Conservation (phyloP, 2,329 filamentous ascomycete genomes). For the Trichoderma breve region DNA sequence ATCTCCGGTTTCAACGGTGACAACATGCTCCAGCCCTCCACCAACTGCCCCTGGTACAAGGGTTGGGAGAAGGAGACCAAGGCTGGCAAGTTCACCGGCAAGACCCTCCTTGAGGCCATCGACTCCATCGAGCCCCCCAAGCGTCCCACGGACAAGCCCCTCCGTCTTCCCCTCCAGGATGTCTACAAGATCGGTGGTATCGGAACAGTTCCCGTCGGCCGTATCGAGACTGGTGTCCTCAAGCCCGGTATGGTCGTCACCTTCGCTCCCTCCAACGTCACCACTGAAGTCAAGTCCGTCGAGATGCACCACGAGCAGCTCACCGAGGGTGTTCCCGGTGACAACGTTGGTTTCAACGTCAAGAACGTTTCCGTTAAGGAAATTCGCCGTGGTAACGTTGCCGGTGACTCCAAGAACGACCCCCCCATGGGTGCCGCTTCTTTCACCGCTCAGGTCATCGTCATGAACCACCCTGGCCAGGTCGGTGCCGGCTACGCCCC, state of each 20-base stretch:
- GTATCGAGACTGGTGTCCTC: constrained; percentile 99
- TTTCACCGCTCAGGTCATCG: constrained; percentile 99
- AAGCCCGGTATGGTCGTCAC: constrained; percentile 92
- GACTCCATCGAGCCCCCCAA: constrained; percentile 89
- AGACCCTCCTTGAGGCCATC: constrained; percentile 99
- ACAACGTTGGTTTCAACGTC: constrained; percentile 99
- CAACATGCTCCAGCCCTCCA: constrained; percentile 92
- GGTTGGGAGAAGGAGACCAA: constrained; percentile 96
- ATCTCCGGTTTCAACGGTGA: constrained; percentile 99
- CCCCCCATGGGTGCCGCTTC: constrained; percentile 83
- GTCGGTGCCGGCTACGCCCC: constrained; percentile 98
- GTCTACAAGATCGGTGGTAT: constrained; percentile 99
- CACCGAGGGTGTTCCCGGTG: constrained; percentile 87
- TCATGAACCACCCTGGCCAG: constrained; percentile 99
- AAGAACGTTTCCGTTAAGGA: constrained; percentile 99
- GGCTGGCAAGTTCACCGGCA: constrained; percentile 85
- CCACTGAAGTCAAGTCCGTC: constrained; percentile 99
- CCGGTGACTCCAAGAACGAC: constrained; percentile 99
- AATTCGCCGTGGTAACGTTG: constrained; percentile 99
- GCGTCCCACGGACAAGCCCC: constrained; percentile 97
- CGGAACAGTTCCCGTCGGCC: constrained; percentile 98
- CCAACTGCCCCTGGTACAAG: constrained; percentile 99
- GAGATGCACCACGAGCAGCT: constrained; percentile 99
- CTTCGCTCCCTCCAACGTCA: constrained; percentile 97
- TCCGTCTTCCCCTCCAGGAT: constrained; percentile 99